phyloP scores from a whole-genome alignment of 768 basidiomycete genomes.

The Royoungia palumana region DNA sequence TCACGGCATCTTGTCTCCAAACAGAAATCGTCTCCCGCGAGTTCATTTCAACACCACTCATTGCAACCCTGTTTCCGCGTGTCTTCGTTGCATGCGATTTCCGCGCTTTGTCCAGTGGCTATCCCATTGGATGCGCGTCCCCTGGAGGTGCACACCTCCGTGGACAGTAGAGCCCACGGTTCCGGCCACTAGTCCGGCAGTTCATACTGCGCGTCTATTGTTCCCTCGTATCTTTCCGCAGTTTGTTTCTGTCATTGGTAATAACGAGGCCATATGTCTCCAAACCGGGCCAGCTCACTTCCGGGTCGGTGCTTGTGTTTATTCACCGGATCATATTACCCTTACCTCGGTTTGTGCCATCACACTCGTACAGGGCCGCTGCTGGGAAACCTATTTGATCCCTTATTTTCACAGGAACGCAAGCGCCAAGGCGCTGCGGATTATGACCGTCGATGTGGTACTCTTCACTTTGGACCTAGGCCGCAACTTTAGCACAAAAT shows the following conservation, averaged over 20 bases:
- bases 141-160: not conserved
- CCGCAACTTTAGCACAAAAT: no score
- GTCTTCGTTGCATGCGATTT: slow-evolving; percentile 15
- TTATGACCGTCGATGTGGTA: no score
- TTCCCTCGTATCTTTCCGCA: slow-evolving; percentile 7
- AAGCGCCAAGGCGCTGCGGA: no score
- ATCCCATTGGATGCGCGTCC: not conserved
- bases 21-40: slow-evolving; percentile 10
- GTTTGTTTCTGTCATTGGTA: slow-evolving; percentile 9
- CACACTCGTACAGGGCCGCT: not conserved
- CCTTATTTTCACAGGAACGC: no score
- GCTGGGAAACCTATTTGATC: no score
- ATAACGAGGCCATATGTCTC: slow-evolving; percentile 15
- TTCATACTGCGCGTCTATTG: not conserved
- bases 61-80: slow-evolving; percentile 24
- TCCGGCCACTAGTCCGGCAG: not conserved
- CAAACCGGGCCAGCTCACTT: slow-evolving; percentile 9
- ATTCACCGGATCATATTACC: slow-evolving; percentile 7
- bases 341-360: not conserved
- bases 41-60: slow-evolving; percentile 14
- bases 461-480: no score
- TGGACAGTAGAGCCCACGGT: not conserved
- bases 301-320: slow-evolving; percentile 10
- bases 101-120: slow-evolving; percentile 11
- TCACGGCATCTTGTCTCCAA: slow-evolving; percentile 20